A percentile compares a stretch with the other conserved stretches of the same genome.
These are phyloP conservation scores for Ephemerocybe angulata DNA, from an alignment of 768 basidiomycete genomes.

Conservation along the genomic window DNA sequence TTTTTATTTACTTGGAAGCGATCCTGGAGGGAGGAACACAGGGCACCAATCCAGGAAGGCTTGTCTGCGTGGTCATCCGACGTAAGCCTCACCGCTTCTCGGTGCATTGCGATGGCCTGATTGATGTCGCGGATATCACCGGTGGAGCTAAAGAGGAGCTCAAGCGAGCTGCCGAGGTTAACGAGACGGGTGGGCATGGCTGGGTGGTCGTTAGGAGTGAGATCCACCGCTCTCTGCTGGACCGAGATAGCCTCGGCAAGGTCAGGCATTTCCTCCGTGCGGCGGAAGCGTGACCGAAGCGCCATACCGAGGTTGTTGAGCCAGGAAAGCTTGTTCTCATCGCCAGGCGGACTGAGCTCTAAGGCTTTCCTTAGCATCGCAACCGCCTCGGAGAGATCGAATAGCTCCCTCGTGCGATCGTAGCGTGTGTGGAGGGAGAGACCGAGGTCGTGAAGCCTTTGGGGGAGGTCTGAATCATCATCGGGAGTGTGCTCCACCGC, in stretches of 20 bases:
- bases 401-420: not conserved
- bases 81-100: not conserved
- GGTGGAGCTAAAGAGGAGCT: not conserved
- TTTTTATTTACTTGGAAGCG: not conserved
- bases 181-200: not conserved
- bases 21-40: not conserved
- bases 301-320: not conserved
- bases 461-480: not conserved
- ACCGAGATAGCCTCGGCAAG: not conserved
- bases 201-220: not conserved
- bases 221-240: not conserved
- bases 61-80: not conserved
- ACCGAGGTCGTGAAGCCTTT: not conserved
- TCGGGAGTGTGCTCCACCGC: not conserved
- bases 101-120: not conserved
- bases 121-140: not conserved
- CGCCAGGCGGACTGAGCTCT: not conserved
- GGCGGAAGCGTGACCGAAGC: not conserved
- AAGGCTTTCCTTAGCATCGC: not conserved
- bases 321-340: not conserved
- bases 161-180: not conserved
- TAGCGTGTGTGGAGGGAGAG: not conserved
- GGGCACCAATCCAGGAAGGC: not conserved
- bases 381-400: not conserved
- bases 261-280: not conserved